phyloP scores from a whole-genome alignment of 176 grass and related monocot genomes.

The Triticum dicoccoides region DNA sequence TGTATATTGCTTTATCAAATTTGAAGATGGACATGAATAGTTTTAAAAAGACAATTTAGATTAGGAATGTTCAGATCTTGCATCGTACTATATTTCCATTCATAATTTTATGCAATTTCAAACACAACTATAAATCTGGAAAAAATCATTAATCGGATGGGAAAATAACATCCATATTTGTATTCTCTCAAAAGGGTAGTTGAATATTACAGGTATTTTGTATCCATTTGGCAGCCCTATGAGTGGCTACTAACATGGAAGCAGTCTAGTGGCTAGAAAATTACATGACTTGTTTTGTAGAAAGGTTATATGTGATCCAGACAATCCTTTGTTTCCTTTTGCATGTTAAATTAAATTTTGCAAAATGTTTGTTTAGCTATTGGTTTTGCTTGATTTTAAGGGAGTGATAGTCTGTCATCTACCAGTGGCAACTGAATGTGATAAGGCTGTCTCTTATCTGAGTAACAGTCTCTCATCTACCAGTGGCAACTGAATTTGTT shows the following conservation, averaged over 20 bases:
- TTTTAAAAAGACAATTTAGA: neutral
- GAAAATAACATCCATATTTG: slow-evolving; percentile 8
- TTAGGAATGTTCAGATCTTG: neutral
- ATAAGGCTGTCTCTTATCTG: neutral
- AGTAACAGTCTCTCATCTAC: neutral
- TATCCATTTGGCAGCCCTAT: neutral
- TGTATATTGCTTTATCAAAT: neutral
- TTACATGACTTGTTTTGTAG: neutral
- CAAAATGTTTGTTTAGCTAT: neutral
- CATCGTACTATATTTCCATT: neutral
- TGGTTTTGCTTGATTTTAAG: neutral
- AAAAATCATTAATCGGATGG: neutral
- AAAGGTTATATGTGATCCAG: neutral
- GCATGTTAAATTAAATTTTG: neutral
- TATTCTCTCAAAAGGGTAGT: neutral
- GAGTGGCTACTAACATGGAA: neutral
- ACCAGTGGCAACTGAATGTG: neutral
- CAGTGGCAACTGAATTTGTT: neutral
- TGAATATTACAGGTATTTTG: neutral
- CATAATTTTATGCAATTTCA: neutral
- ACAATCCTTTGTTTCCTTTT: neutral
- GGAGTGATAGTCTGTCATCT: neutral
- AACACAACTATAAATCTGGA: neutral
- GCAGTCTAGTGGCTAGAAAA: neutral
- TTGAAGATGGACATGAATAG: neutral